Evolutionary conservation across 331 rosid genomes (phyloP).

Genomic region (Quercus lobata): DNA sequence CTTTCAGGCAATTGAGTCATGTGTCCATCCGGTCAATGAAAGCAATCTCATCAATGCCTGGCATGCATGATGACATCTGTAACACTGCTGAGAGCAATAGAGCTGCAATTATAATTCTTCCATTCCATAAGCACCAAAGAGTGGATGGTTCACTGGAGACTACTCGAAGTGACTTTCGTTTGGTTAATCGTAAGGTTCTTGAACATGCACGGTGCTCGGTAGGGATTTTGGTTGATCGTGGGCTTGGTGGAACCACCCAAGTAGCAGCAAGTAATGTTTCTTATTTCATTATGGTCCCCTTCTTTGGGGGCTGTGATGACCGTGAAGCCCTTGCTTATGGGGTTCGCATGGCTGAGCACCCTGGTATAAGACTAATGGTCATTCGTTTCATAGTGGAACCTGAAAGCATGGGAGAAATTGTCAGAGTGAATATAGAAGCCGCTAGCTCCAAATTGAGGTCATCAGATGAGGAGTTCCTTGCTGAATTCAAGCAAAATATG

Average conservation of each 20-base stretch:
- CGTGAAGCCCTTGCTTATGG: conserved; percentile 78
- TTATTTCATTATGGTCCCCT: conserved; percentile 45
- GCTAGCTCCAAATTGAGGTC: conserved; percentile 19
- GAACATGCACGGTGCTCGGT: conserved; percentile 77
- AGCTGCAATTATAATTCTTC: conserved; percentile 66
- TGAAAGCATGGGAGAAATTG: conserved; percentile 28
- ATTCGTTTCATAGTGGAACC: conserved; percentile 45
- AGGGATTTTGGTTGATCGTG: conserved; percentile 79
- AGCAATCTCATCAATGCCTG: conserved; percentile 60
- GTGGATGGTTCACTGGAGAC: conserved; percentile 57
- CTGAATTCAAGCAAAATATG: conserved; percentile 33
- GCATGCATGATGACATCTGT: conserved; percentile 79
- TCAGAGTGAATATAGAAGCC: conserved; percentile 26
- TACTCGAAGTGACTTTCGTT: conserved; percentile 45
- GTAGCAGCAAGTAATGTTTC: conserved; percentile 70
- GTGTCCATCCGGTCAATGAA: conserved; percentile 75
- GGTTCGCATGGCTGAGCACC: conserved; percentile 78
- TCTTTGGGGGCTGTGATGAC: conserved; percentile 86
- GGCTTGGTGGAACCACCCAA: conserved; percentile 75
- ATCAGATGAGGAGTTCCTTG: conserved; percentile 40
- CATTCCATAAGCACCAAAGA: conserved; percentile 80
- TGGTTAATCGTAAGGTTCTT: conserved; percentile 61
- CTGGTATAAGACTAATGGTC: conserved; percentile 62
- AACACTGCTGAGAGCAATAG: conserved; percentile 64
- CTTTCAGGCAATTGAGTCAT: conserved; percentile 60